A percentile compares a stretch with the other conserved stretches of the same genome.
Evolutionary conservation across 176 grass and related monocot genomes (phyloP).

Genomic region (Triticum monococcum): DNA sequence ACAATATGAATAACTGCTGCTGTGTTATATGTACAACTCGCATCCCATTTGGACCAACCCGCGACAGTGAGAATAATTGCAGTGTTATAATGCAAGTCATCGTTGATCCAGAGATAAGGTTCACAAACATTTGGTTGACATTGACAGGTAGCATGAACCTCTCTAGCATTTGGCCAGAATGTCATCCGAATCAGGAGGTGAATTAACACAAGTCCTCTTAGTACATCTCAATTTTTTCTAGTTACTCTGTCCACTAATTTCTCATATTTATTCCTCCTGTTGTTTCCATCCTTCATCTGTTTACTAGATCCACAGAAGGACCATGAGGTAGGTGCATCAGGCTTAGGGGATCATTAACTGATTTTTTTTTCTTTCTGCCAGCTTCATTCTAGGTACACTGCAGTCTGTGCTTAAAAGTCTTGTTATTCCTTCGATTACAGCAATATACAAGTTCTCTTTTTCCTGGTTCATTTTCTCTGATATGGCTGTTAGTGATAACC

Average conservation of each 20-base stretch:
- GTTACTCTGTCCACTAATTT: not conserved
- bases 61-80: not conserved
- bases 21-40: constrained; percentile 53
- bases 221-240: not conserved
- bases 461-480: too few relatives aligned
- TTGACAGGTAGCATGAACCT: not conserved
- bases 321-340: not conserved
- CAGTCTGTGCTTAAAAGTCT: too few relatives aligned
- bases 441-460: not conserved
- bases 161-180: not conserved
- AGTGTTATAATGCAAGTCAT: not conserved
- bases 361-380: not conserved
- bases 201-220: not conserved
- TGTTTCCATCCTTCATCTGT: not conserved
- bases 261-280: not conserved
- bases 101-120: not conserved
- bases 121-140: not conserved
- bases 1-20: constrained; percentile 53
- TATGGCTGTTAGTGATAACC: too few relatives aligned
- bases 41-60: constrained; percentile 1
- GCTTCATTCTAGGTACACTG: not conserved
- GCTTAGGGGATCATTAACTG: not conserved
- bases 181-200: not conserved
- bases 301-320: not conserved
- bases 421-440: too few relatives aligned